Evolutionary conservation across 495 filamentous ascomycete genomes (phyloP).

Genomic region (Daldinia childiae): DNA sequence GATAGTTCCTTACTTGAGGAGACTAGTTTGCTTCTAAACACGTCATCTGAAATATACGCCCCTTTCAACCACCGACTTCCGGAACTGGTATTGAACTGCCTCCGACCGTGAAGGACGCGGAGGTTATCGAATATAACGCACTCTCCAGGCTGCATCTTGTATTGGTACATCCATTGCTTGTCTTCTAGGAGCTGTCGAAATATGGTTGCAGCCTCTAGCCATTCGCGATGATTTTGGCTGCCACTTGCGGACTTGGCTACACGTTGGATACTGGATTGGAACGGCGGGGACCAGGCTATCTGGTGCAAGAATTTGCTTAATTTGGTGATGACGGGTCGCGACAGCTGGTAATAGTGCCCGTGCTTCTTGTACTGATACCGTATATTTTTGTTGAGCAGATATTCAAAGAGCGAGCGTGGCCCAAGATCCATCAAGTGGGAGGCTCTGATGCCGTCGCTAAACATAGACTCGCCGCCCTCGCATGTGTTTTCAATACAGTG

Average conservation of each 20-base stretch:
- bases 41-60: slow-evolving; percentile 80
- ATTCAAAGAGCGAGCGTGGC: slow-evolving; percentile 41
- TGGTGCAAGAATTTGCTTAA: slow-evolving; percentile 46
- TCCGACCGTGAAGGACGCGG: slow-evolving; percentile 79
- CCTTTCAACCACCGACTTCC: slow-evolving; percentile 84
- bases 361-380: slow-evolving; percentile 76
- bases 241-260: background rate
- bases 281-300: slow-evolving; percentile 73
- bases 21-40: slow-evolving; percentile 61
- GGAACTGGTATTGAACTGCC: slow-evolving; percentile 68
- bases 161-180: slow-evolving; percentile 65
- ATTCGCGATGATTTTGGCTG: slow-evolving; percentile 25
- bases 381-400: slow-evolving; percentile 58
- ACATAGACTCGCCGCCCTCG: slow-evolving; percentile 82
- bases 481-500: slow-evolving; percentile 83
- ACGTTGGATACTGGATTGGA: slow-evolving; percentile 43
- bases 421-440: slow-evolving; percentile 55
- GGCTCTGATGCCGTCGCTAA: slow-evolving; percentile 74
- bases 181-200: slow-evolving; percentile 61
- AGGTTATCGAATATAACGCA: slow-evolving; percentile 89
- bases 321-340: slow-evolving; percentile 64
- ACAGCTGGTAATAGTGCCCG: slow-evolving; percentile 67
- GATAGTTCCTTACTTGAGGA: slow-evolving; percentile 26
- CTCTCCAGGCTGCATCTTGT: slow-evolving; percentile 78
- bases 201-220: slow-evolving; percentile 53